Base-by-base conservation (phyloP, 225 moss, liverwort and hornwort species). In the Pseudoscleropodium purum region DNA sequence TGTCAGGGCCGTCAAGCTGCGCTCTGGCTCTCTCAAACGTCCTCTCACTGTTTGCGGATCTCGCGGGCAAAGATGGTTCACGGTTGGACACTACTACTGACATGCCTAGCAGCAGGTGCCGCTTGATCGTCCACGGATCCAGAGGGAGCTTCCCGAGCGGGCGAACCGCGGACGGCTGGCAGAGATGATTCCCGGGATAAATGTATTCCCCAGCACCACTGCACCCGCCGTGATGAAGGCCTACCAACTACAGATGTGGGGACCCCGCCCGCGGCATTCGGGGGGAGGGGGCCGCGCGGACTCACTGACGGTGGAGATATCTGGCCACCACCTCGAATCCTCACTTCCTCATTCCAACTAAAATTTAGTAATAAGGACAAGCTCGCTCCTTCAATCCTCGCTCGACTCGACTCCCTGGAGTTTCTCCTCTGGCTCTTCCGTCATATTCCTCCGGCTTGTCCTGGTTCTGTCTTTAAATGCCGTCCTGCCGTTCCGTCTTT, bases 131-230 rank as follows among this genome's bases (percentile, higher is more conserved):
- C 85, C 41, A 85, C 76, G 81, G 88, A 85, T 74, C 89, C 70
- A 73, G 15, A 82, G 45, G 31, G 60, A 20, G 37, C 26, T 25
- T 41, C 63, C 72, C 29, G n/a, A 76, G 56, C 25, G 41, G n/a
- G 56, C 57, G 82, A 67, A 52, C 33, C 82, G 47, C 52, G n/a
- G 88, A 86, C 83, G 90, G 86, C 90, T 92, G 88, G 88, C 88
- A 90, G 79, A 88, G 86, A 83, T 47, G 73, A 80, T 77, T 81
- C 84, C 73, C 67, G 88, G 86, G 83, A 86, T 90, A 36, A 36
- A 47, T 79, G 88, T 59, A 51, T 51, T 88, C 72, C 59, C 61
- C 16, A 72, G 60, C 24, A 56, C 45, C 89, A 84, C 51, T 51
- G 14, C 23, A 60, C 60, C 79, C 85, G 74, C 90, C 65, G 77